These are phyloP conservation scores for Nelumbo lutea DNA, from an alignment of 164 flowering plant genomes.

Conservation along the genomic window DNA sequence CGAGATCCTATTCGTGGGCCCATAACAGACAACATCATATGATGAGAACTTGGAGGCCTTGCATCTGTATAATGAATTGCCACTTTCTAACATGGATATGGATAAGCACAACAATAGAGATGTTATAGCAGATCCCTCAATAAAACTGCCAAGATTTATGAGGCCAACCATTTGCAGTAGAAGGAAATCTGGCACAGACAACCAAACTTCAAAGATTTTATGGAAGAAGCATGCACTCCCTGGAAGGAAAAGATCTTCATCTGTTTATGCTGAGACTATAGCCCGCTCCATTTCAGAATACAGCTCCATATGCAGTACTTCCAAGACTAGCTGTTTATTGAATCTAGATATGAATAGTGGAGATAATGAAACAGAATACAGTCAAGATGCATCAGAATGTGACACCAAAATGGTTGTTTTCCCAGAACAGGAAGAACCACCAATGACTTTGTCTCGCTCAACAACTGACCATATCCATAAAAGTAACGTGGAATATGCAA, in stretches of 20 bases:
- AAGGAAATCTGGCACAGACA: constrained; percentile 30
- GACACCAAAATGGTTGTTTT: constrained; percentile 30
- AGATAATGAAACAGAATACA: constrained; percentile 37
- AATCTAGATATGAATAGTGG: constrained; percentile 22
- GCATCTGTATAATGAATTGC: constrained; percentile 15
- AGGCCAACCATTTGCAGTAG: constrained; percentile 52
- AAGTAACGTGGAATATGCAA: constrained; percentile 5
- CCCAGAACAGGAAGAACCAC: constrained; percentile 18
- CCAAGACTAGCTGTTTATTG: constrained; percentile 36
- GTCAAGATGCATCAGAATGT: constrained; percentile 37
- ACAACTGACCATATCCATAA: constrained; percentile 5
- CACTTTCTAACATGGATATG: constrained; percentile 11
- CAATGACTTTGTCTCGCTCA: constrained; percentile 13
- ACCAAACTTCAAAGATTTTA: constrained; percentile 10
- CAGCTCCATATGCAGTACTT: constrained; percentile 40
- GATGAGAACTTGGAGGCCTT: constrained; percentile 18
- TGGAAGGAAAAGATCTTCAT: constrained; percentile 25
- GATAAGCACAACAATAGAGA: constrained; percentile 9
- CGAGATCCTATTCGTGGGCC: no score
- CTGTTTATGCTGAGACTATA: constrained; percentile 38
- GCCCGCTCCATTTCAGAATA: constrained; percentile 26
- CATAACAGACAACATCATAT: constrained; percentile 15
- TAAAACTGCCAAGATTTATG: constrained; percentile 51
- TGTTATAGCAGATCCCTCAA: constrained; percentile 16
- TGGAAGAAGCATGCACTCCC: constrained; percentile 12